Percentiles rank a stretch among this genome's conserved stretches.
phyloP scores from a whole-genome alignment of 768 basidiomycete species.

The Cystofilobasidium ferigula region DNA sequence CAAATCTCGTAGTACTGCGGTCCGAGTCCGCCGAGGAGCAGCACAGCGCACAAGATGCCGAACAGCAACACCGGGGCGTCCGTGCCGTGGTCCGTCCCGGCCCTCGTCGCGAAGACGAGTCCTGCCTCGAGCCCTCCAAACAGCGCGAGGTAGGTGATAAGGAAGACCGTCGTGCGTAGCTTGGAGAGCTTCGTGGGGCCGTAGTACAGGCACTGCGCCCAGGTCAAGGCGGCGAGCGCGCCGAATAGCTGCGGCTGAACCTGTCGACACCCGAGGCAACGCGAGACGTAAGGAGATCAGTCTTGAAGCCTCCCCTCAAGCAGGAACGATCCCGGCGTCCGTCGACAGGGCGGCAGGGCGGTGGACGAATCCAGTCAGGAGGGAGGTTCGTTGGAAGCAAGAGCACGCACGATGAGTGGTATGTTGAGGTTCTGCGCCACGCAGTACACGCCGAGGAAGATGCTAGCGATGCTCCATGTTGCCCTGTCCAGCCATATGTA shows the following conservation, averaged over 20 bases:
- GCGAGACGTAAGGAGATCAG: too few relatives aligned
- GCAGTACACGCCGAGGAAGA: conserved; percentile 58
- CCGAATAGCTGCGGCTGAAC: conserved; percentile 45
- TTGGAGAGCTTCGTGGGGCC: conserved; percentile 41
- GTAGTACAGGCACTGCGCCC: conserved; percentile 64
- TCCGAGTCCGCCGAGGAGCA: conserved; percentile 47
- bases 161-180: conserved; percentile 36
- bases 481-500: too few relatives aligned
- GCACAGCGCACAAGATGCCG: conserved; percentile 51
- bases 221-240: conserved; percentile 46
- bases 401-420: conserved; percentile 49
- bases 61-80: conserved; percentile 46
- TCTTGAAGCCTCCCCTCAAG: too few relatives aligned
- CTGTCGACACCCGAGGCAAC: neutral
- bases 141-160: conserved; percentile 41
- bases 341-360: conserved; percentile 39
- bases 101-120: conserved; percentile 48
- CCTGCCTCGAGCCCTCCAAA: conserved; percentile 52
- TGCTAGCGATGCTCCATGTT: conserved; percentile 52
- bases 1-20: conserved; percentile 72
- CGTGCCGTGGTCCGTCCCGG: conserved; percentile 40
- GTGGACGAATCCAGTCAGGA: too few relatives aligned
- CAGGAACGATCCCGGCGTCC: too few relatives aligned
- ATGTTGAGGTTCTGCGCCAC: conserved; percentile 58
- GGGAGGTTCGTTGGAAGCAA: too few relatives aligned